These are phyloP conservation scores for Phialocephala subalpina DNA, from an alignment of 2,329 filamentous ascomycete genomes.

Conservation along the genomic window DNA sequence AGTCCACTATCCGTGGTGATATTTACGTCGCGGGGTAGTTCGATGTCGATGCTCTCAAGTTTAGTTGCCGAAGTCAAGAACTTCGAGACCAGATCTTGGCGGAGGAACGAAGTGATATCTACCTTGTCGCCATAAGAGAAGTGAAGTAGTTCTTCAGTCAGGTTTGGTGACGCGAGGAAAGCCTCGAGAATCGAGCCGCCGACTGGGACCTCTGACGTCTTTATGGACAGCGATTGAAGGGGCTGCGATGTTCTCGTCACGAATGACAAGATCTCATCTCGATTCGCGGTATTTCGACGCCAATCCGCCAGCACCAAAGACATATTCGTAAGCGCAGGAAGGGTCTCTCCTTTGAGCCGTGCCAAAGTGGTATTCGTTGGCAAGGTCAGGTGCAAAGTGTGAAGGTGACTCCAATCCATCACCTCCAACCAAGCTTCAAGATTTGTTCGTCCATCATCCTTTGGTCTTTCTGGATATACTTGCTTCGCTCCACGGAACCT, in stretches of 20 bases:
- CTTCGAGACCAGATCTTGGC: neutral
- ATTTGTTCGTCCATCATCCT: neutral
- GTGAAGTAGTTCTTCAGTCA: neutral
- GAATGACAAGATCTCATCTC: neutral
- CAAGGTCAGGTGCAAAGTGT: neutral
- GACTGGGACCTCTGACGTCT: no score
- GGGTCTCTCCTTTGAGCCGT: neutral
- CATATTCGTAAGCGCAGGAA: neutral
- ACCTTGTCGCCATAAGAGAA: neutral
- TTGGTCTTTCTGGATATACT: no score
- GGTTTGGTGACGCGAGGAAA: neutral
- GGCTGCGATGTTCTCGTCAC: neutral
- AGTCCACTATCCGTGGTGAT: neutral
- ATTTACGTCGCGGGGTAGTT: neutral
- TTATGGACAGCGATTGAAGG: neutral
- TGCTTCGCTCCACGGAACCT: no score
- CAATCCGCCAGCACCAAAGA: neutral
- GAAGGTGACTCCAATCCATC: conserved; percentile 1
- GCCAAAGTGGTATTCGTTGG: neutral
- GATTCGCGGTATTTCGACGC: neutral
- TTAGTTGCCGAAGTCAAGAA: neutral
- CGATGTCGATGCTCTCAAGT: neutral
- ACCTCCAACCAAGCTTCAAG: neutral
- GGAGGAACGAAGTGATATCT: neutral
- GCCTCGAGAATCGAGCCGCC: no score